phyloP scores from a whole-genome alignment of 2,329 filamentous ascomycete species.

The Myrmaecium sp. region DNA sequence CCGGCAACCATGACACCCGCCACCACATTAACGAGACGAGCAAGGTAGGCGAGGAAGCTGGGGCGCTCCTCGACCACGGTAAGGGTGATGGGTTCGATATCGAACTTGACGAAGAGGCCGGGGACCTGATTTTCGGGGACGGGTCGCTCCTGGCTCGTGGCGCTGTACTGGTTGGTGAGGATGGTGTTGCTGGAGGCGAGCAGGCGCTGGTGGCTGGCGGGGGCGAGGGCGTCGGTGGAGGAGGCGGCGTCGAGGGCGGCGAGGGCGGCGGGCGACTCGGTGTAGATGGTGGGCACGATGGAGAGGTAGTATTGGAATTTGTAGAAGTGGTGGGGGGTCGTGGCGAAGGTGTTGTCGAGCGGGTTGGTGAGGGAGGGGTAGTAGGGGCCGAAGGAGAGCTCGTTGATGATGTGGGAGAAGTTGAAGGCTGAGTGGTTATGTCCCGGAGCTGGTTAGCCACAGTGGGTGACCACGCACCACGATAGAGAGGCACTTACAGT shows the following conservation, averaged over 20 bases:
- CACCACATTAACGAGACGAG: constrained; percentile 80
- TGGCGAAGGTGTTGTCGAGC: constrained; percentile 75
- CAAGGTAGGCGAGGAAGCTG: constrained; percentile 53
- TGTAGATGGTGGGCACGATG: constrained; percentile 88
- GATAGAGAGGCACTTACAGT: constrained; percentile 34
- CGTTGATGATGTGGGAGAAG: constrained; percentile 91
- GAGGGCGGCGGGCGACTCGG: constrained; percentile 28
- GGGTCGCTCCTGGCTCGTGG: constrained; percentile 67
- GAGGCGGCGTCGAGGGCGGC: constrained; percentile 25
- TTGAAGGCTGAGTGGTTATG: constrained; percentile 53
- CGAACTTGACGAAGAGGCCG: constrained; percentile 95
- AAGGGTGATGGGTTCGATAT: constrained; percentile 88
- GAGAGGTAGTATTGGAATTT: constrained; percentile 98
- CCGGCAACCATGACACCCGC: constrained; percentile 83
- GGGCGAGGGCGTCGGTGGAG: constrained; percentile 17
- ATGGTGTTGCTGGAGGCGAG: constrained; percentile 39
- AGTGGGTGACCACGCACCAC: neutral
- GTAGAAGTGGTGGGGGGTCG: constrained; percentile 62
- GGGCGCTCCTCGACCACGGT: constrained; percentile 70
- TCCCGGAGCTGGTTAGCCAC: neutral
- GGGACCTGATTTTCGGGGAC: constrained; percentile 57
- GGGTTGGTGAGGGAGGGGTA: constrained; percentile 89
- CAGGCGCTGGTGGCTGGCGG: constrained; percentile 20
- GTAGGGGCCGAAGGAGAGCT: constrained; percentile 93
- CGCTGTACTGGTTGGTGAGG: constrained; percentile 94